Conservation (phyloP, 805 yeast species). For the Scheffersomyces coipomensis region DNA sequence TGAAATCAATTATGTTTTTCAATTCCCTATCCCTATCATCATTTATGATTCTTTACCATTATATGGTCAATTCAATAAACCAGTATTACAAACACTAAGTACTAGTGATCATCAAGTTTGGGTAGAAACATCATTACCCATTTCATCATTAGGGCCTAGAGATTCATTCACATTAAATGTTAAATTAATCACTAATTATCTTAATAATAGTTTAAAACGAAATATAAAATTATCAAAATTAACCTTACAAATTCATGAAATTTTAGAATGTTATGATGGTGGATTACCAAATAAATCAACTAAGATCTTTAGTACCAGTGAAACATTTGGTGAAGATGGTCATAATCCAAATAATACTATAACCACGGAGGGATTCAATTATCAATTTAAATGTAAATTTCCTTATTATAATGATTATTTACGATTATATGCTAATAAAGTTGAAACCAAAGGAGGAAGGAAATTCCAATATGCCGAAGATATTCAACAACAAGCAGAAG, state of each 20-base stretch:
- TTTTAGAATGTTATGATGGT: slow-evolving; percentile 52
- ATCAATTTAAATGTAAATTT: slow-evolving; percentile 22
- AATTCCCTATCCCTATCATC: slow-evolving; percentile 54
- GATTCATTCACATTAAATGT: slow-evolving; percentile 44
- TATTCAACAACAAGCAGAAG: neutral
- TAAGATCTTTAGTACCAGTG: slow-evolving; percentile 32
- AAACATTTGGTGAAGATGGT: slow-evolving; percentile 21
- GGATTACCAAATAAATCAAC: slow-evolving; percentile 48
- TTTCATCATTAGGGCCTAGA: slow-evolving; percentile 57
- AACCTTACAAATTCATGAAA: slow-evolving; percentile 50
- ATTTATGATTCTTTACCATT: slow-evolving; percentile 58
- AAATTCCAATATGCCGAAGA: neutral
- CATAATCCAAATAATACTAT: slow-evolving; percentile 15
- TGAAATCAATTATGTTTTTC: slow-evolving; percentile 28
- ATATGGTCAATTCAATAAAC: slow-evolving; percentile 53
- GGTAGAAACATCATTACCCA: slow-evolving; percentile 46
- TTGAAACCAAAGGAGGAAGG: neutral
- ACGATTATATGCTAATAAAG: slow-evolving; percentile 15
- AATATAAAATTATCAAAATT: slow-evolving; percentile 43
- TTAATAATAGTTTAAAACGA: slow-evolving; percentile 25
- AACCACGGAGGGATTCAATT: slow-evolving; percentile 24
- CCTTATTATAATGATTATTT: slow-evolving; percentile 39
- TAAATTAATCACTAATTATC: slow-evolving; percentile 40
- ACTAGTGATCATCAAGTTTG: slow-evolving; percentile 51
- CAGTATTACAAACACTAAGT: slow-evolving; percentile 40